These are phyloP conservation scores for Auricularia auricula-judae DNA, from an alignment of 768 basidiomycete species.

Conservation along the genomic window DNA sequence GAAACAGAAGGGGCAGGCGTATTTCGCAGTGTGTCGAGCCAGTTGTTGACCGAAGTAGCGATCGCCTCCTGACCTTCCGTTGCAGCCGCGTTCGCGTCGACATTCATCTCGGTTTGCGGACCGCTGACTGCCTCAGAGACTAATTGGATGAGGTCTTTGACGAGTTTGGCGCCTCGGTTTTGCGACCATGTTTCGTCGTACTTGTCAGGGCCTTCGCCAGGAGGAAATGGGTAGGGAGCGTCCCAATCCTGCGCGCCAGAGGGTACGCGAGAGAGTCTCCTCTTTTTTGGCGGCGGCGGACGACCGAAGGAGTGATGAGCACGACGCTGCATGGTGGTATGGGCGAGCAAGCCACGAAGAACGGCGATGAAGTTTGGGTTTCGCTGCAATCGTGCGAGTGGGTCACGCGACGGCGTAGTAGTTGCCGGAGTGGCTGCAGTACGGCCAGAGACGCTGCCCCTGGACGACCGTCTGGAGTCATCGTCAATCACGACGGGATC, in stretches of 20 bases:
- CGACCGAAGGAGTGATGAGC: conserved; percentile 5
- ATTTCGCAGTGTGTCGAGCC: too few species aligned
- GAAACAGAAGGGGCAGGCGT: too few species aligned
- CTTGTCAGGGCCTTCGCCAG: conserved; percentile 59
- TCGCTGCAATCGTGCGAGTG: not conserved
- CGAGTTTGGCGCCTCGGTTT: conserved; percentile 43
- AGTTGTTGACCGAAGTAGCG: too few species aligned
- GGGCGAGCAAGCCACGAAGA: not conserved
- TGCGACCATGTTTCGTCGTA: conserved; percentile 57
- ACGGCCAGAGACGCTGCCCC: too few species aligned
- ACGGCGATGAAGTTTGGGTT: not conserved
- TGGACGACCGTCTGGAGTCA: not conserved
- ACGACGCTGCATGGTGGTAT: not conserved
- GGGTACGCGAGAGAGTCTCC: conserved; percentile 56
- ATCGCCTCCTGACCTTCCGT: too few species aligned
- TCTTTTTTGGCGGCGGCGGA: conserved; percentile 36
- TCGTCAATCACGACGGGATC: conserved; percentile 70
- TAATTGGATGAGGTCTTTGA: conserved; percentile 5
- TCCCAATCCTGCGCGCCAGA: conserved; percentile 79
- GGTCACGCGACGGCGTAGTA: too few species aligned
- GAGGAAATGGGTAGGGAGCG: conserved; percentile 64
- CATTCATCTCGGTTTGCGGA: too few species aligned
- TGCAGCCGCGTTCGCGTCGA: too few species aligned
- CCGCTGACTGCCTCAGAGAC: not conserved
- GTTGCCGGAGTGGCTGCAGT: too few species aligned